These are phyloP conservation scores for Malus sieversii DNA, from an alignment of 306 rosid genomes.

Conservation along the genomic window DNA sequence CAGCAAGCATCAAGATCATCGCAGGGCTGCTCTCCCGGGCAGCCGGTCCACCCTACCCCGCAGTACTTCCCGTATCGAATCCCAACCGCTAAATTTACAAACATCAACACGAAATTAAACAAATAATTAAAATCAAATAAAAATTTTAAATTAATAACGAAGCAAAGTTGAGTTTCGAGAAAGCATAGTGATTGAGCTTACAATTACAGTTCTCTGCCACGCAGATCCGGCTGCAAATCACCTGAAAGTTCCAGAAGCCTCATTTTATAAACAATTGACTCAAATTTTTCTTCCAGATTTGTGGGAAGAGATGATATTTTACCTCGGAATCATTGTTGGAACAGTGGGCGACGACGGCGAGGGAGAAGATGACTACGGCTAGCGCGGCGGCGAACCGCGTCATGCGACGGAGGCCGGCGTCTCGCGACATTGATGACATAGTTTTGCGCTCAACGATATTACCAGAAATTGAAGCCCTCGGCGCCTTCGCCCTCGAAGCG, in stretches of 20 bases:
- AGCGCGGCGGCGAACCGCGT: conserved; percentile 30
- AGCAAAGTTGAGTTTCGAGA: neutral
- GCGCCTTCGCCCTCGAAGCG: neutral
- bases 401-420: neutral
- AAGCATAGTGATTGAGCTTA: conserved; percentile 24
- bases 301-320: neutral
- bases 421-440: conserved; percentile 6
- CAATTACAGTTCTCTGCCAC: conserved; percentile 52
- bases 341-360: conserved; percentile 28
- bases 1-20: conserved; percentile 93
- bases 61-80: conserved; percentile 86
- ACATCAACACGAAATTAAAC: neutral
- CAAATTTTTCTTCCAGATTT: neutral
- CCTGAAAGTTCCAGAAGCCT: conserved; percentile 20
- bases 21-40: conserved; percentile 80
- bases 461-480: neutral
- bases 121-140: neutral
- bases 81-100: conserved; percentile 35
- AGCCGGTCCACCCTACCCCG: conserved; percentile 75
- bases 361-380: conserved; percentile 25
- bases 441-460: neutral
- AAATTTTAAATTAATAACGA: neutral
- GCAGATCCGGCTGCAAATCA: conserved; percentile 57
- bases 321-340: conserved; percentile 40
- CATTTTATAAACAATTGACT: neutral